Percentiles rank a stretch among this genome's conserved stretches.
Conservation (phyloP, 345 rosid species). For the Draba incana region DNA sequence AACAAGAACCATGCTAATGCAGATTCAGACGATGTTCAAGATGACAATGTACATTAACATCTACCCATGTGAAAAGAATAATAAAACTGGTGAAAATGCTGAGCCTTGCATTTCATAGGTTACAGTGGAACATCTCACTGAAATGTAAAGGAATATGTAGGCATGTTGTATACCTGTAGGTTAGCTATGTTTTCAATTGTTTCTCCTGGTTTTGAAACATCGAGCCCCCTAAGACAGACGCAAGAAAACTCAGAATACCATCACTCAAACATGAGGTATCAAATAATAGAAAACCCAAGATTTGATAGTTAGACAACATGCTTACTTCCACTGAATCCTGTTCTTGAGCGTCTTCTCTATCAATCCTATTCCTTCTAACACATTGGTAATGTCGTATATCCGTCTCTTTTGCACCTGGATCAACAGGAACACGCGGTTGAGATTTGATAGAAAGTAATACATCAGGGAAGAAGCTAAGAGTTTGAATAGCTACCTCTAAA, state of each 20-base stretch:
- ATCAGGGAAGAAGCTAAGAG: constrained; percentile 1
- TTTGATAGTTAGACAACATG: constrained; percentile 20
- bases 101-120: constrained; percentile 28
- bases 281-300: constrained; percentile 27
- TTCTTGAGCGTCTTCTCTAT: constrained; percentile 97
- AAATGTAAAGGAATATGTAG: constrained; percentile 19
- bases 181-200: constrained; percentile 65
- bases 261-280: constrained; percentile 23
- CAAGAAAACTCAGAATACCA: constrained; percentile 26
- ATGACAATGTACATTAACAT: constrained; percentile 16
- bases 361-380: constrained; percentile 97
- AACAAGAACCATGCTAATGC: constrained; percentile 13
- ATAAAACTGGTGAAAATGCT: constrained; percentile 1
- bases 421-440: constrained; percentile 30
- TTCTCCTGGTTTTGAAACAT: constrained; percentile 86
- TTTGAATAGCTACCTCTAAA: constrained; percentile 62
- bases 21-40: constrained; percentile 25
- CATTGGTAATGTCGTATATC: constrained; percentile 97
- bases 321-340: constrained; percentile 97
- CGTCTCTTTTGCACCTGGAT: constrained; percentile 96
- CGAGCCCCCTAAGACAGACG: constrained; percentile 72
- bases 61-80: constrained; percentile 4
- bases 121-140: constrained; percentile 11
- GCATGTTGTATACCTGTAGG: constrained; percentile 68
- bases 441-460: constrained; percentile 6